A percentile compares a stretch with the other conserved stretches of the same genome.
These are phyloP conservation scores for Lentinula boryana DNA, from an alignment of 768 basidiomycete species.

Conservation along the genomic window DNA sequence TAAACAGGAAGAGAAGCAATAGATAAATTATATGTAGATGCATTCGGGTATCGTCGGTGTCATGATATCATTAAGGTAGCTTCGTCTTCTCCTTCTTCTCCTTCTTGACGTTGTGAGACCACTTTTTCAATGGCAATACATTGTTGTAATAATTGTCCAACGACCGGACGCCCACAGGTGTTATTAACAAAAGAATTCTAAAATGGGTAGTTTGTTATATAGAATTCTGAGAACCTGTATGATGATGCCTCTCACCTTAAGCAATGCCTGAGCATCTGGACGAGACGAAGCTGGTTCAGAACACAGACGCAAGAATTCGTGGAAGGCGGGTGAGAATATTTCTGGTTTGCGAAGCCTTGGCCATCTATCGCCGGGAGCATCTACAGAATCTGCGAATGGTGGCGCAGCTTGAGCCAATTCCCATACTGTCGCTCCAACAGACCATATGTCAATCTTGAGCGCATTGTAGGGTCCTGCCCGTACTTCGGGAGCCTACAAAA, in stretches of 20 bases:
- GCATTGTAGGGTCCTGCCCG: conserved; percentile 65
- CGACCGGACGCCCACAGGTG: conserved; percentile 63
- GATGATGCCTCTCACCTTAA: conserved; percentile 41
- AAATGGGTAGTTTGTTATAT: not conserved
- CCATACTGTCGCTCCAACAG: conserved; percentile 79
- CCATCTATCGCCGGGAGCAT: conserved; percentile 57
- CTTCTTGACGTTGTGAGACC: not conserved
- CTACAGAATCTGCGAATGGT: conserved; percentile 53
- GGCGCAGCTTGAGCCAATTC: conserved; percentile 73
- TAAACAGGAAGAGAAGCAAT: not conserved
- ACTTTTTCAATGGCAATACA: conserved; percentile 56
- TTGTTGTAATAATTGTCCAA: conserved; percentile 58
- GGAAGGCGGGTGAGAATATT: conserved; percentile 60
- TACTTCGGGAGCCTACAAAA: conserved; percentile 60
- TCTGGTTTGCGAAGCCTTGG: conserved; percentile 55
- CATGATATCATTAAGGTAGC: not conserved
- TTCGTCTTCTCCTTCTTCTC: not conserved
- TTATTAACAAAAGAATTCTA: conserved; percentile 63
- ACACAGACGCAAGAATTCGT: conserved; percentile 65
- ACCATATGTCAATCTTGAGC: conserved; percentile 76
- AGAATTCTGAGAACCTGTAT: not conserved
- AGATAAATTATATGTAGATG: conserved; percentile 5
- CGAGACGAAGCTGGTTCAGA: conserved; percentile 53
- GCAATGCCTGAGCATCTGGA: conserved; percentile 50
- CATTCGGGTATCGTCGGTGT: not conserved